Conservation (phyloP, 2,329 filamentous ascomycete species). For the Cadophora luteo-olivacea region DNA sequence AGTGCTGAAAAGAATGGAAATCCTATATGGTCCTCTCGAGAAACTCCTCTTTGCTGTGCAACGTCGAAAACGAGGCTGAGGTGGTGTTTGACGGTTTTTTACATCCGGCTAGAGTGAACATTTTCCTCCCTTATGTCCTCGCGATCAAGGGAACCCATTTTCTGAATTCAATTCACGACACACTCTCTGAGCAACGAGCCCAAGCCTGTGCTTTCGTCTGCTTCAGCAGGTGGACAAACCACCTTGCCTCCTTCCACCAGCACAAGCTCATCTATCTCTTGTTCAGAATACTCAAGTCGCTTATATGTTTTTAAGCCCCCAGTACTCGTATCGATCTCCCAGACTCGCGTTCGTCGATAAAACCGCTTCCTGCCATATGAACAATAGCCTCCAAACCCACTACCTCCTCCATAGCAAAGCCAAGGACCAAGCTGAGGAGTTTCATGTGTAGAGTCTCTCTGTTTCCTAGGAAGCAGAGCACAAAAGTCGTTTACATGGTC, state of each 20-base stretch:
- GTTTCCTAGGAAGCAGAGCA: slow-evolving; percentile 57
- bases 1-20: too few species aligned
- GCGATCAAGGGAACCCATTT: too few species aligned
- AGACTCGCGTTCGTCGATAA: slow-evolving; percentile 81
- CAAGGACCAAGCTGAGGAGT: slow-evolving; percentile 68
- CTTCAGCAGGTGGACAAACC: slow-evolving; percentile 36
- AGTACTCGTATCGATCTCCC: slow-evolving; percentile 88
- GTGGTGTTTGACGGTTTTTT: too few species aligned
- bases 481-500: slow-evolving; percentile 98
- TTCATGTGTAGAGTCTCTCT: slow-evolving; percentile 31
- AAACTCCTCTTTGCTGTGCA: too few species aligned
- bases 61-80: too few species aligned
- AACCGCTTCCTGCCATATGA: slow-evolving; percentile 76
- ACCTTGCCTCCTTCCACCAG: slow-evolving; percentile 42
- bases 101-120: too few species aligned
- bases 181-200: background rate
- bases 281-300: slow-evolving; percentile 72
- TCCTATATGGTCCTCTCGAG: too few species aligned
- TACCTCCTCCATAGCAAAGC: slow-evolving; percentile 95
- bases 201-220: slow-evolving; percentile 31
- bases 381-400: slow-evolving; percentile 91
- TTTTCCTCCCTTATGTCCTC: too few species aligned
- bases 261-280: slow-evolving; percentile 64
- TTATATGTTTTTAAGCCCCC: slow-evolving; percentile 90
- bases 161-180: slow-evolving; percentile 37